Base-by-base conservation (phyloP, 352 stramenopile genomes). In the Phytophthora crassamura region DNA sequence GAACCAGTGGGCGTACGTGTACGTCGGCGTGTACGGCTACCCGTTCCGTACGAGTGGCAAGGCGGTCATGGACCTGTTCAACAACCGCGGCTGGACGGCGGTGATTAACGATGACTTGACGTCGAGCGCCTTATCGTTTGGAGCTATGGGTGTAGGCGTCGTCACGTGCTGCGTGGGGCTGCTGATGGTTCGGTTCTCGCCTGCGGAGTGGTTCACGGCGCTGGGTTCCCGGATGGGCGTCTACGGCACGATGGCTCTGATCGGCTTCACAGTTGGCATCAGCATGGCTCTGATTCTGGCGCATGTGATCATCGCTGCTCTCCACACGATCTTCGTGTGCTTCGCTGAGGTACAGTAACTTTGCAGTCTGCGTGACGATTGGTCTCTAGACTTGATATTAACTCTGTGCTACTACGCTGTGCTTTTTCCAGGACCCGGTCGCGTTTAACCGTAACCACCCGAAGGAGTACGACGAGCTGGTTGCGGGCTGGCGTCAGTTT, bases 51-150 rank as follows among this genome's bases (percentile, higher is more conserved):
- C 74, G 30, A 93, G 86, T 64, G 88, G 88, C 59, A 97, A 95
- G 69, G 84, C 84, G 12, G 89, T 97, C 40, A 95, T 95, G 69
- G 84, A 96, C 47, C 57, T 97, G 25, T 97, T 97, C 56, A 80
- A 77, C 34, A 90, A 84, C 66, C 85, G 86, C 48, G 89, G 89
- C 25, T 97, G 89, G 87, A 96, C 88, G 18, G 87, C 87, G 8
- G 82, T 97, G 49, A 97, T 97, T 74, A 96, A 95, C 59, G 89
- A 97, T 66, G 88, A 97, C 67, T 76, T 97, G 50, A 90, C 88
- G 43, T 92, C 89, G 30, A 78, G 74, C 2, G 85, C 90, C 4
- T 75, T 97, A 36, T 88, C 76, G 18, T 92, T 97, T 57, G 87
- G 89, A 12, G 86, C 80, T 2, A 52, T 97, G 30, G 88, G 86